These are phyloP conservation scores for Cladobotryum protrusum DNA, from an alignment of 2,329 filamentous ascomycete species.

Conservation along the genomic window DNA sequence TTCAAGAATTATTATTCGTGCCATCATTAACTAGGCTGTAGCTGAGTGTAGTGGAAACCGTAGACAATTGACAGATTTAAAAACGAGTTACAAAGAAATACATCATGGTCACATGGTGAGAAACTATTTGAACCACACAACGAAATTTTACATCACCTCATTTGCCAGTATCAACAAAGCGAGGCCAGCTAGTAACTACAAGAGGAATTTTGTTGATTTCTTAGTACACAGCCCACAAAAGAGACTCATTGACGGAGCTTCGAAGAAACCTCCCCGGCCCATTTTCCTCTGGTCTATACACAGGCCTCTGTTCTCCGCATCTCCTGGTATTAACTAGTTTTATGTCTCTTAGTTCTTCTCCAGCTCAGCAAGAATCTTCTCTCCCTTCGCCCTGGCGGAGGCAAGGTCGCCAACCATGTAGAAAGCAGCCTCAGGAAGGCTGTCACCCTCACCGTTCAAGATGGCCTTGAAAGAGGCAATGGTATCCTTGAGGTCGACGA, in stretches of 20 bases:
- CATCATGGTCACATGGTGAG: neutral
- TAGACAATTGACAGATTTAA: neutral
- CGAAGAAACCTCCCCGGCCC: slow-evolving; percentile 42
- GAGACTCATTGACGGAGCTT: slow-evolving; percentile 49
- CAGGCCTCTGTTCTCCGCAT: slow-evolving; percentile 35
- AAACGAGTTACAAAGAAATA: neutral
- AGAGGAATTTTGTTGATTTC: slow-evolving; percentile 46
- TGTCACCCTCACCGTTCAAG: slow-evolving; percentile 88
- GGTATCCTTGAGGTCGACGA: slow-evolving; percentile 98
- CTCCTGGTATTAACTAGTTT: slow-evolving; percentile 31
- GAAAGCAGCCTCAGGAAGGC: slow-evolving; percentile 87
- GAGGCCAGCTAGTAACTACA: slow-evolving; percentile 19
- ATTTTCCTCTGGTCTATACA: slow-evolving; percentile 54
- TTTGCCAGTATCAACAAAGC: neutral
- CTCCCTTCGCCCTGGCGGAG: slow-evolving; percentile 90
- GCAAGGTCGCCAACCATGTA: slow-evolving; percentile 99
- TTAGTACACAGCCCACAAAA: slow-evolving; percentile 58
- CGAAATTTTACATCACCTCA: neutral
- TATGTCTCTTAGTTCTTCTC: slow-evolving; percentile 51
- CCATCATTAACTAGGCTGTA: too few species aligned
- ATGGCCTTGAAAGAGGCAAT: slow-evolving; percentile 97
- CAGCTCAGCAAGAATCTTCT: slow-evolving; percentile 98
- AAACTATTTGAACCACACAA: neutral
- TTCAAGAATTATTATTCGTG: too few species aligned
- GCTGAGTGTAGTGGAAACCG: too few species aligned